These are phyloP conservation scores for Aristolochia contorta DNA, from an alignment of 164 flowering plant genomes.

Conservation along the genomic window DNA sequence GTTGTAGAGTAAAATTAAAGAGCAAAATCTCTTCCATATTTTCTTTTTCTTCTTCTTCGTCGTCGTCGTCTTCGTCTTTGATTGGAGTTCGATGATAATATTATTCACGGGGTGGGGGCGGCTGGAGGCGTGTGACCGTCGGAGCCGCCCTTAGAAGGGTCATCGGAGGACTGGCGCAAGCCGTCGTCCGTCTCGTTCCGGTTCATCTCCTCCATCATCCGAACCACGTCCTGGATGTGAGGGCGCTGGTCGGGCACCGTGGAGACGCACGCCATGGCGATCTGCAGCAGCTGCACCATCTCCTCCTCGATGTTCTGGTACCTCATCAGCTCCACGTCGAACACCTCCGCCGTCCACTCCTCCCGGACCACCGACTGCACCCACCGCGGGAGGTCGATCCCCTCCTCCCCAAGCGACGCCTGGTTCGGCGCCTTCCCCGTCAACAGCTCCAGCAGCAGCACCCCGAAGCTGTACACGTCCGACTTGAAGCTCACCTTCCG, in stretches of 20 bases:
- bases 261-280: slow-evolving; percentile 88
- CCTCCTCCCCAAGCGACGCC: slow-evolving; percentile 85
- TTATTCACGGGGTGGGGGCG: slow-evolving; percentile 30
- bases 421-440: slow-evolving; percentile 96
- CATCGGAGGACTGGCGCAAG: slow-evolving; percentile 65
- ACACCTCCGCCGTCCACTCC: slow-evolving; percentile 99
- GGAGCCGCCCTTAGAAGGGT: slow-evolving; percentile 67
- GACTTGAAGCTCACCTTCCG: slow-evolving; percentile 72
- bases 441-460: slow-evolving; percentile 63
- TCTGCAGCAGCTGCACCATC: slow-evolving; percentile 92
- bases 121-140: slow-evolving; percentile 58
- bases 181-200: slow-evolving; percentile 69
- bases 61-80: neutral
- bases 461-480: slow-evolving; percentile 93
- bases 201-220: slow-evolving; percentile 77
- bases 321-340: slow-evolving; percentile 88
- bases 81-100: neutral
- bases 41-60: no score
- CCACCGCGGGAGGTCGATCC: slow-evolving; percentile 94
- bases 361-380: slow-evolving; percentile 94
- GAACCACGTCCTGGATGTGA: slow-evolving; percentile 53
- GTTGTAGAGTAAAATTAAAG: no score
- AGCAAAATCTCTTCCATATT: no score
- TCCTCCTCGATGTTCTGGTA: slow-evolving; percentile 79
- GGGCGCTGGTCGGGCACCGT: slow-evolving; percentile 87